Percentiles rank a stretch among this genome's conserved stretches.
These are phyloP conservation scores for Pisolithus orientalis DNA, from an alignment of 768 basidiomycete species.

Conservation along the genomic window DNA sequence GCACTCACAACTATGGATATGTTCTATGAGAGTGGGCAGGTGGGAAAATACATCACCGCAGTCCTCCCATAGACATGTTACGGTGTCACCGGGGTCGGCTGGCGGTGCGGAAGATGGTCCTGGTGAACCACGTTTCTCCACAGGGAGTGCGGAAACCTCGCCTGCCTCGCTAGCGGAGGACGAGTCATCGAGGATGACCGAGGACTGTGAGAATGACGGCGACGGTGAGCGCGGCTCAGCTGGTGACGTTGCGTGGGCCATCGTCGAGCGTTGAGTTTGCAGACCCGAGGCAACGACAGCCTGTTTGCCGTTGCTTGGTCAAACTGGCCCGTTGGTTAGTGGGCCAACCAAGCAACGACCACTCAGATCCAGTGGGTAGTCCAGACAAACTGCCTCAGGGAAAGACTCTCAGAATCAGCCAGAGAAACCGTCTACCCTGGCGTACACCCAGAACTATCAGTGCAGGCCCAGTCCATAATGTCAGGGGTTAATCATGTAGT, in stretches of 20 bases:
- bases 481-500: neutral
- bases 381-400: too few species aligned
- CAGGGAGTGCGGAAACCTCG: constrained; percentile 7
- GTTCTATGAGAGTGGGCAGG: constrained; percentile 69
- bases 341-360: neutral
- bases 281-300: neutral
- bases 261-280: constrained; percentile 2
- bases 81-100: constrained; percentile 38
- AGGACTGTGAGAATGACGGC: constrained; percentile 32
- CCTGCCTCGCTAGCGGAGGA: constrained; percentile 22
- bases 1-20: constrained; percentile 72
- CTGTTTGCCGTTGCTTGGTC: neutral
- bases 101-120: constrained; percentile 15
- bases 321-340: neutral
- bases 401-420: too few species aligned
- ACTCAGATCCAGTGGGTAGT: neutral
- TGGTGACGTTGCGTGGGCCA: constrained; percentile 25
- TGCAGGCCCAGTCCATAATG: neutral
- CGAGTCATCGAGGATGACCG: constrained; percentile 19
- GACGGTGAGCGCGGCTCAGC: constrained; percentile 34
- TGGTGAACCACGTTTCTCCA: constrained; percentile 16
- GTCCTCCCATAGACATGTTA: constrained; percentile 79
- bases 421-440: too few species aligned
- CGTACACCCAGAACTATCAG: too few species aligned
- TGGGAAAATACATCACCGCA: constrained; percentile 72